Evolutionary conservation across 768 basidiomycete species (phyloP).

Genomic region (Lactifluus rugatus): DNA sequence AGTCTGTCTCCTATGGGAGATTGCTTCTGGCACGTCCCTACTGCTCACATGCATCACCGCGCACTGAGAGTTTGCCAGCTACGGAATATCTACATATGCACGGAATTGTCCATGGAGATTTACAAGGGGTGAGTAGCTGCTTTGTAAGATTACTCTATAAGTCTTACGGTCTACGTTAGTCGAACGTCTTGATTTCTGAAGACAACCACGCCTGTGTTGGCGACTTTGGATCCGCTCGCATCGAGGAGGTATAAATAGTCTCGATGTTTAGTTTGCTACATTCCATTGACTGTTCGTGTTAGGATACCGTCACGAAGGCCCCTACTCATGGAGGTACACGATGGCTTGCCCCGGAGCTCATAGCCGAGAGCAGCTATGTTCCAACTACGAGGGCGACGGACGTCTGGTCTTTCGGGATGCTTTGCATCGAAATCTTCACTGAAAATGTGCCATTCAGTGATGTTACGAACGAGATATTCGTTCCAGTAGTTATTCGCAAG

Average conservation of each 20-base stretch:
- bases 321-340: conserved; percentile 1
- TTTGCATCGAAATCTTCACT: conserved; percentile 38
- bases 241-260: conserved; percentile 6
- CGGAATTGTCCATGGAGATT: conserved; percentile 12
- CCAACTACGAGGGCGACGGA: conserved; percentile 30
- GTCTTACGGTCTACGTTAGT: neutral
- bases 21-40: conserved; percentile 6
- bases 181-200: conserved; percentile 5
- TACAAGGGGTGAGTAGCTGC: conserved; percentile 7
- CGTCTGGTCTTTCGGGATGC: conserved; percentile 43
- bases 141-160: neutral
- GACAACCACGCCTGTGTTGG: conserved; percentile 1
- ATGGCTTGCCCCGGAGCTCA: conserved; percentile 18
- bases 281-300: neutral
- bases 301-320: neutral
- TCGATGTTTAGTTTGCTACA: neutral
- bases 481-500: conserved; percentile 30
- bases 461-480: conserved; percentile 26
- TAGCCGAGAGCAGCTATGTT: neutral
- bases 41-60: neutral
- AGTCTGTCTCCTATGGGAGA: conserved; percentile 1
- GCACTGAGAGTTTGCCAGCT: conserved; percentile 1
- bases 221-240: conserved; percentile 10
- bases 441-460: conserved; percentile 32
- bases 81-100: conserved; percentile 9